Percentiles rank a stretch among this genome's conserved stretches.
Evolutionary conservation across 768 basidiomycete genomes (phyloP).

Genomic region (Chlorophyllum brunneum): DNA sequence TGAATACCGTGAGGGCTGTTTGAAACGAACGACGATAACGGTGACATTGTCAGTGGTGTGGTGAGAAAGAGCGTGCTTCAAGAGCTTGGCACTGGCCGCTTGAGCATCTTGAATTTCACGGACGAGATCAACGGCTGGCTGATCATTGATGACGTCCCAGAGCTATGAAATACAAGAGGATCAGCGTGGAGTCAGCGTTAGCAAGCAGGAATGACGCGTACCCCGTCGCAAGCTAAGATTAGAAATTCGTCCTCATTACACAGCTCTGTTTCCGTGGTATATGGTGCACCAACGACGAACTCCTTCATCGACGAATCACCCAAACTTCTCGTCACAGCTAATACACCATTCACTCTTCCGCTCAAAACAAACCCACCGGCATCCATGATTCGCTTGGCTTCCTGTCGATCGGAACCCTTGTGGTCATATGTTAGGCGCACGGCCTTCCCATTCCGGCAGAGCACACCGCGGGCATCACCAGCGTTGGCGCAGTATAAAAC

Average conservation of each 20-base stretch:
- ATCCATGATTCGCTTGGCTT: slow-evolving; percentile 96
- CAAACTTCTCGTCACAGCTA: slow-evolving; percentile 93
- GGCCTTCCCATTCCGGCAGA: slow-evolving; percentile 87
- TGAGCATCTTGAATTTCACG: slow-evolving; percentile 73
- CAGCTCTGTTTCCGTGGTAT: slow-evolving; percentile 95
- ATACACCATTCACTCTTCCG: slow-evolving; percentile 94
- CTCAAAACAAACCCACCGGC: slow-evolving; percentile 99
- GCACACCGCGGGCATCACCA: slow-evolving; percentile 92
- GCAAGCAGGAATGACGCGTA: slow-evolving; percentile 38
- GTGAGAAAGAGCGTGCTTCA: slow-evolving; percentile 81
- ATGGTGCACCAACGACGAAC: slow-evolving; percentile 96
- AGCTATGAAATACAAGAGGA: slow-evolving; percentile 46
- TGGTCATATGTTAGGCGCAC: slow-evolving; percentile 97
- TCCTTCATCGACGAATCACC: slow-evolving; percentile 99
- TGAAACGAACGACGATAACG: slow-evolving; percentile 84
- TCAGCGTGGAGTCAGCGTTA: slow-evolving; percentile 12
- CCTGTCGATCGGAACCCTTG: slow-evolving; percentile 95
- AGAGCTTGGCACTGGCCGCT: slow-evolving; percentile 65
- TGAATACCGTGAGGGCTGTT: slow-evolving; percentile 24
- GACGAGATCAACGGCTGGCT: slow-evolving; percentile 85
- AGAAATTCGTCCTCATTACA: slow-evolving; percentile 91
- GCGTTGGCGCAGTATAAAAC: slow-evolving; percentile 96
- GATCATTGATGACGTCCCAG: slow-evolving; percentile 95
- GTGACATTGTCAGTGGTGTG: slow-evolving; percentile 97
- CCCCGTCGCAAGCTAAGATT: slow-evolving; percentile 96